These are phyloP conservation scores for Neurospora hispaniola DNA, from an alignment of 495 filamentous ascomycete species.

Conservation along the genomic window DNA sequence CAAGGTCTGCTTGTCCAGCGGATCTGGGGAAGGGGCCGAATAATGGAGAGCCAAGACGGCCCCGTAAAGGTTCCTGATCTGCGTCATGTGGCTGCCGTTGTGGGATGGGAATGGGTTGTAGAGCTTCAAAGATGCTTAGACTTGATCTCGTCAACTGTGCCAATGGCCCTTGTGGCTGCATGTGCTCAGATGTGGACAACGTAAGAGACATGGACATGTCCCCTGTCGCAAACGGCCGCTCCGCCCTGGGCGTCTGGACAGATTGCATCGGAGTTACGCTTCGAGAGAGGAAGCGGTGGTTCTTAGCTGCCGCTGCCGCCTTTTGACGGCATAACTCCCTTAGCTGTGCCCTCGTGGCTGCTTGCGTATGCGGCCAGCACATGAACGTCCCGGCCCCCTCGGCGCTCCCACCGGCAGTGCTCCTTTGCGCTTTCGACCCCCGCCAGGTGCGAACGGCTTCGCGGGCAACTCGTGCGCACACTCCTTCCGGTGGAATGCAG, in stretches of 20 bases:
- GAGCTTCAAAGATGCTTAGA: conserved; percentile 13
- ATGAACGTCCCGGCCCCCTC: conserved; percentile 32
- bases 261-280: conserved; percentile 49
- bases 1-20: not conserved
- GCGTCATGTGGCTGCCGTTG: not conserved
- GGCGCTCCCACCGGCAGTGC: conserved; percentile 38
- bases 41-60: conserved; percentile 51
- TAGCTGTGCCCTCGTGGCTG: conserved; percentile 70
- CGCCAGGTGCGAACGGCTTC: conserved; percentile 81
- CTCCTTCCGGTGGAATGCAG: conserved; percentile 75
- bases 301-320: conserved; percentile 58
- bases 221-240: conserved; percentile 45
- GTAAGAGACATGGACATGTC: conserved; percentile 80
- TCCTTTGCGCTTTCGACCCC: conserved; percentile 41
- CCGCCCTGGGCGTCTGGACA: not conserved
- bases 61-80: conserved; percentile 14
- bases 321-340: conserved; percentile 72
- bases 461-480: conserved; percentile 78
- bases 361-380: conserved; percentile 73
- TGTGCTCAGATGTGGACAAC: conserved; percentile 66
- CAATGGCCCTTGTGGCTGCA: conserved; percentile 63
- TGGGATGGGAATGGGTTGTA: not conserved
- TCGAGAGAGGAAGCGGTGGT: conserved; percentile 46
- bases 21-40: conserved; percentile 16
- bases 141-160: conserved; percentile 42